phyloP scores from a whole-genome alignment of 1,284 basidiomycete species.

The Coniferiporia weirii region DNA sequence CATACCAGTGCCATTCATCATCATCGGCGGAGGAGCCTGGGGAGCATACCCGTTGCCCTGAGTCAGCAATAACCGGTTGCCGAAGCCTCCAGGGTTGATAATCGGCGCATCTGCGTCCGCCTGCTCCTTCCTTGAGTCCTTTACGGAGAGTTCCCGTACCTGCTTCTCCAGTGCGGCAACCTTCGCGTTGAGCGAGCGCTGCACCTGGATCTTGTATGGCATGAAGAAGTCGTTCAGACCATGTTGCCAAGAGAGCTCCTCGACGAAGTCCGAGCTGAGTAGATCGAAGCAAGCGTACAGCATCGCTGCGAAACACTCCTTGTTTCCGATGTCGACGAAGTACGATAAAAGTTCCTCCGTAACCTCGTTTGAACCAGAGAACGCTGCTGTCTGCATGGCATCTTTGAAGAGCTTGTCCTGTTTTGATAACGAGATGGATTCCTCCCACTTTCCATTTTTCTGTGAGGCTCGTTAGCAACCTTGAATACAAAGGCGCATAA shows the following conservation, averaged over 20 bases:
- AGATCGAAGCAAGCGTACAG: slow-evolving; percentile 93
- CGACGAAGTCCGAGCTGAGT: slow-evolving; percentile 85
- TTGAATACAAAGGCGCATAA: background rate
- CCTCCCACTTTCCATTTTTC: slow-evolving; percentile 95
- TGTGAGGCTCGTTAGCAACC: slow-evolving; percentile 27
- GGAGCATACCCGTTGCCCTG: slow-evolving; percentile 55
- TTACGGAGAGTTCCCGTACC: slow-evolving; percentile 75
- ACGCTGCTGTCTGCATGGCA: slow-evolving; percentile 88
- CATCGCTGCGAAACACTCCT: slow-evolving; percentile 92
- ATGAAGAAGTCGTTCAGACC: slow-evolving; percentile 94
- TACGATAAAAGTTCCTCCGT: slow-evolving; percentile 92
- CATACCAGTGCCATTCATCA: slow-evolving; percentile 40
- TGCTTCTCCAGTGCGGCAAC: slow-evolving; percentile 75
- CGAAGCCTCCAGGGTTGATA: slow-evolving; percentile 70
- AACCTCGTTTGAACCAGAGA: slow-evolving; percentile 76
- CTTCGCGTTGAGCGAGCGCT: slow-evolving; percentile 63
- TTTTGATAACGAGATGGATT: slow-evolving; percentile 91
- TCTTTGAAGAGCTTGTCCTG: slow-evolving; percentile 96
- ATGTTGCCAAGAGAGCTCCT: slow-evolving; percentile 94
- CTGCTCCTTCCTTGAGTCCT: slow-evolving; percentile 82
- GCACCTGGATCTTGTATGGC: slow-evolving; percentile 89
- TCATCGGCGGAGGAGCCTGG: slow-evolving; percentile 37
- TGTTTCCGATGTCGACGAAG: slow-evolving; percentile 97
- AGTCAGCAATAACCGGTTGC: slow-evolving; percentile 58
- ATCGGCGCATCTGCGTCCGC: slow-evolving; percentile 77